A percentile compares a stretch with the other conserved stretches of the same genome.
Evolutionary conservation across 2,329 filamentous ascomycete species (phyloP).

Genomic region (Alternaria consortialis): DNA sequence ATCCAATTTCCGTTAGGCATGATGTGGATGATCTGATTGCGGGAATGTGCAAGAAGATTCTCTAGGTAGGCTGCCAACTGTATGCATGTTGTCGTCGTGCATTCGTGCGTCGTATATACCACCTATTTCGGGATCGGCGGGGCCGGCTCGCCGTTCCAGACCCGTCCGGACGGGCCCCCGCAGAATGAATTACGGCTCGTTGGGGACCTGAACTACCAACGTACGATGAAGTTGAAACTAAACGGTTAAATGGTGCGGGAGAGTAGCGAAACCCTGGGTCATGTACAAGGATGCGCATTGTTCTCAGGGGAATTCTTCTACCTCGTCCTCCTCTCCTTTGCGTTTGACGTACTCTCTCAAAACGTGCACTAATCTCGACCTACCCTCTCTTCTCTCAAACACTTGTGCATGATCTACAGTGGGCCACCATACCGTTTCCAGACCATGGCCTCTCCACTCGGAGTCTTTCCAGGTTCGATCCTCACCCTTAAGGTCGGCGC

Average conservation of each 20-base stretch:
- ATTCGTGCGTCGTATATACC: constrained; percentile 14
- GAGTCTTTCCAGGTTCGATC: constrained; percentile 43
- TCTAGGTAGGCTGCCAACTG: neutral
- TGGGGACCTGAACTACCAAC: neutral
- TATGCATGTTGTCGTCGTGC: neutral
- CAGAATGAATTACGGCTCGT: constrained; percentile 10
- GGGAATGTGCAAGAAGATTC: neutral
- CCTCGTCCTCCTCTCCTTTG: constrained; percentile 13
- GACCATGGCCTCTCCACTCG: constrained; percentile 52
- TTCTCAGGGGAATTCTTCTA: constrained; percentile 5
- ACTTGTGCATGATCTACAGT: constrained; percentile 70
- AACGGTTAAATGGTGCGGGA: constrained; percentile 5
- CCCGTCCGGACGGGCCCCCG: constrained; percentile 32
- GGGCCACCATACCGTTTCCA: constrained; percentile 69
- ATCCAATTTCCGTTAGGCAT: constrained; percentile 47
- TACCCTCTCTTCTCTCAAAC: constrained; percentile 40
- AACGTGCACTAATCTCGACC: constrained; percentile 35
- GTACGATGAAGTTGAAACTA: neutral
- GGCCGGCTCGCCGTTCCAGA: constrained; percentile 28
- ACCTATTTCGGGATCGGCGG: constrained; percentile 32
- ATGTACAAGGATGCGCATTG: neutral
- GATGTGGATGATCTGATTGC: neutral
- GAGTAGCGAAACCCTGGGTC: neutral
- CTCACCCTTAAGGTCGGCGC: constrained; percentile 43
- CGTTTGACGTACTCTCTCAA: constrained; percentile 37